A percentile compares a stretch with the other conserved stretches of the same genome.
phyloP scores from a whole-genome alignment of 129 eudicot species.

The Lactuca sativa region DNA sequence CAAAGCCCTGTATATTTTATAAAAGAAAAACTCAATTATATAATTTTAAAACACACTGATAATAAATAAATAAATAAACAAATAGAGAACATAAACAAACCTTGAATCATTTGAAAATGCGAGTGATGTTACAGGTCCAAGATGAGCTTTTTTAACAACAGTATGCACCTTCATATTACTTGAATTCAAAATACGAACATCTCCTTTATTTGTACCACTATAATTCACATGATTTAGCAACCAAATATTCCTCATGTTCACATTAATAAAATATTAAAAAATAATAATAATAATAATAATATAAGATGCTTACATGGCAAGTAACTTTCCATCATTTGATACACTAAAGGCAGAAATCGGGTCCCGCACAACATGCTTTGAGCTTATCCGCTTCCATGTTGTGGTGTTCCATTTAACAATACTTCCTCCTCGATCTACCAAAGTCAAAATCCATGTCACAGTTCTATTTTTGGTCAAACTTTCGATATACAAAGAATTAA shows the following conservation, averaged over 20 bases:
- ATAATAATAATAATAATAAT: not conserved
- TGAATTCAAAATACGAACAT: constrained; percentile 51
- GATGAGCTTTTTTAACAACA: constrained; percentile 66
- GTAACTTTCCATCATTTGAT: constrained; percentile 70
- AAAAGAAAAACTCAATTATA: constrained; percentile 1
- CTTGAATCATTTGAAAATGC: constrained; percentile 73
- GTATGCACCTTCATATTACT: constrained; percentile 54
- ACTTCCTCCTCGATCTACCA: constrained; percentile 73
- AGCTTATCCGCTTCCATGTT: constrained; percentile 72
- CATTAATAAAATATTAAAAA: not conserved
- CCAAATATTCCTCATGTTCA: too few species aligned
- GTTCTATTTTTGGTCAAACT: not conserved
- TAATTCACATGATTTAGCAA: not conserved
- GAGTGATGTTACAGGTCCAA: constrained; percentile 68
- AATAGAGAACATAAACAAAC: constrained; percentile 29
- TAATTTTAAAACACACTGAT: not conserved
- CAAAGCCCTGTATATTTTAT: constrained; percentile 51
- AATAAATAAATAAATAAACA: not conserved
- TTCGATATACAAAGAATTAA: not conserved
- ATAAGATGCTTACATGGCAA: constrained; percentile 58
- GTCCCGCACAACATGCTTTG: constrained; percentile 53
- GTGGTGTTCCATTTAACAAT: constrained; percentile 66
- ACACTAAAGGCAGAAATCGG: constrained; percentile 69
- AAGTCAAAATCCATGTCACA: not conserved
- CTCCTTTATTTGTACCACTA: constrained; percentile 86